Evolutionary conservation across 2,329 filamentous ascomycete species (phyloP), one percentile per base, ranked within the genome.

Genomic region (Talaromyces islandicus): DNA sequence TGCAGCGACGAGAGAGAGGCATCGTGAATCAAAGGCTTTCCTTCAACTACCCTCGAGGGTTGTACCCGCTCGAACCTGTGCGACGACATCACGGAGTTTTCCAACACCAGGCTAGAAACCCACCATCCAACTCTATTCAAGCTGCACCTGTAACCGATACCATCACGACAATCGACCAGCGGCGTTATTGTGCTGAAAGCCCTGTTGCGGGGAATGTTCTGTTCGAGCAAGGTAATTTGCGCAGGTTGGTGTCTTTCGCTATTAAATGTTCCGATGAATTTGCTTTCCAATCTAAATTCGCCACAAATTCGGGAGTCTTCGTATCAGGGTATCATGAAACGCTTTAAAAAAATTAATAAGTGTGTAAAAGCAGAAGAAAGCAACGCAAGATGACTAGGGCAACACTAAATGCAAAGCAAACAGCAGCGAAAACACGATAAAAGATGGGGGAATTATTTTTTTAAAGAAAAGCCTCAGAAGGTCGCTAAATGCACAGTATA

Each of bases 81-180:
- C 65, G 69, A 73, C 64, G 70, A 68, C 75, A 77, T 77, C 63
- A 65, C 72, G 67, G 58, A 67, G 71, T 64, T 62, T 63, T 64
- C 66, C 63, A 64, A 65, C 62, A 68, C 61, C 65, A 68, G 67
- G 67, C 60, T 65, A 66, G 54, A 64, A 66, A 65, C 69, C 65
- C 64, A 46, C 53, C 62, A 67, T 69, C 62, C 60, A 66, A 60
- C 64, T 54, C 62, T 62, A 62, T 62, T 64, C 61, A 64, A 63
- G 62, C 21, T 24, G 63, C 58, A 64, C 60, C 62, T 60, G 64
- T 57, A 58, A 62, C 59, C 63, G 59, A 58, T 61, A 66, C 64
- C 73, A 72, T 69, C 72, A 75, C 76, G 64, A 65, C 68, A 67
- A 55, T 56, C 51, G 43, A 24, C 9, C n/a, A 24, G 19, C 14